phyloP scores from a whole-genome alignment of 371 early-diverging fungal species.

The Mucor ambiguus region DNA sequence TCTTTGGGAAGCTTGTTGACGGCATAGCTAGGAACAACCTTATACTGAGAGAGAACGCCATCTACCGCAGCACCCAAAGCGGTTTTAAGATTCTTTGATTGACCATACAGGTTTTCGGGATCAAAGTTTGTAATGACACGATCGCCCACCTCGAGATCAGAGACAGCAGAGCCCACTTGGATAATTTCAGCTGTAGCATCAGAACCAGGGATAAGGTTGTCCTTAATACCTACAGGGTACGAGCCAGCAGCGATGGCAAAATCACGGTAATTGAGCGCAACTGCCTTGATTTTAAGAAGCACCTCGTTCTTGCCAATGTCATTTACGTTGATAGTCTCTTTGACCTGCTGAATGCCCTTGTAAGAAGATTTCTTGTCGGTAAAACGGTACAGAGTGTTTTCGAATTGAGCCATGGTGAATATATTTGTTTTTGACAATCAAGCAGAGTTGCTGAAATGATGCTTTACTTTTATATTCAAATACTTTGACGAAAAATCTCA shows the following conservation, averaged over 20 bases:
- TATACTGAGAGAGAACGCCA: constrained; percentile 21
- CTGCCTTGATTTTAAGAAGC: constrained; percentile 23
- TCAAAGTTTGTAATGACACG: constrained; percentile 22
- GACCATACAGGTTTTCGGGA: constrained; percentile 14
- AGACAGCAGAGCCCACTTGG: constrained; percentile 18
- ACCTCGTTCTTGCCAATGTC: constrained; percentile 16
- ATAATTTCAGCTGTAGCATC: constrained; percentile 23
- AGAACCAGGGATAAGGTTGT: constrained; percentile 17
- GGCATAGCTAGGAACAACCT: constrained; percentile 2
- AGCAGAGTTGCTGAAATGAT: no score
- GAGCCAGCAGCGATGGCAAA: background rate
- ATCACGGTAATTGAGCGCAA: constrained; percentile 32
- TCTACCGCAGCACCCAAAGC: constrained; percentile 1
- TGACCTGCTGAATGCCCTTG: background rate
- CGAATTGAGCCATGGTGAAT: background rate
- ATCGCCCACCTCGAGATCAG: constrained; percentile 20
- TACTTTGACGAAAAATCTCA: no score
- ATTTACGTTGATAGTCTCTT: background rate
- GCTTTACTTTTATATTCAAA: no score
- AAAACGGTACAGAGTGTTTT: background rate
- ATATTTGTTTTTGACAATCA: no score
- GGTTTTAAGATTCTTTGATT: background rate
- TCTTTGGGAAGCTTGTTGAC: constrained; percentile 23
- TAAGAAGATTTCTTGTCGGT: background rate
- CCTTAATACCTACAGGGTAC: background rate